Conservation (phyloP, 2,329 filamentous ascomycete genomes). For the Fusarium falciforme region DNA sequence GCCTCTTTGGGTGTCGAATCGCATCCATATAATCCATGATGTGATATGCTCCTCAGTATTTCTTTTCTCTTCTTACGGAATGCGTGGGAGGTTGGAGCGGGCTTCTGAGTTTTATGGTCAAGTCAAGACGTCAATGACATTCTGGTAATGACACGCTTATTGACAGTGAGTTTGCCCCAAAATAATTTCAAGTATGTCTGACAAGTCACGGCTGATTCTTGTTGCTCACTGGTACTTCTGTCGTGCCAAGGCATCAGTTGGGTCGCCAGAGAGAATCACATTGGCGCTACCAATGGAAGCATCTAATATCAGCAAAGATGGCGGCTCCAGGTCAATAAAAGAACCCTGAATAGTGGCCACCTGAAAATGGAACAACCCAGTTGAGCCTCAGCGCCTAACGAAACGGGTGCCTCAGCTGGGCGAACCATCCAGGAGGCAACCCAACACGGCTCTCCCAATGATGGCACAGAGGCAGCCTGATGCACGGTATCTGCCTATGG, state of each 20-base stretch:
- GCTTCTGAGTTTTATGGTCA: neutral
- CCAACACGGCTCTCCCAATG: neutral
- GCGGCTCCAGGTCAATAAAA: neutral
- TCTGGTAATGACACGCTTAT: neutral
- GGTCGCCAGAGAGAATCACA: neutral
- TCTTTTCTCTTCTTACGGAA: neutral
- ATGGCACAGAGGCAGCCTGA: neutral
- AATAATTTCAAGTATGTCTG: neutral
- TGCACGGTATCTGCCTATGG: neutral
- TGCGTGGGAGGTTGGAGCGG: neutral
- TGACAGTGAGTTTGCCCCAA: neutral
- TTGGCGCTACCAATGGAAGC: neutral
- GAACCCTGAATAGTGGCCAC: neutral
- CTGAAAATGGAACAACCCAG: neutral
- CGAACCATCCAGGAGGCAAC: neutral
- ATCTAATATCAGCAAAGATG: neutral
- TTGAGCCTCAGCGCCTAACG: neutral
- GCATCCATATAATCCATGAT: neutral
- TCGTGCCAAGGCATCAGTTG: neutral
- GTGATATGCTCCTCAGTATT: neutral
- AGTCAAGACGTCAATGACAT: neutral
- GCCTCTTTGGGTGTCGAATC: neutral
- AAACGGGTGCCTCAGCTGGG: neutral
- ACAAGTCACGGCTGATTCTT: neutral
- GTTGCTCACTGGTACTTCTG: neutral